Evolutionary conservation across 805 yeast species (phyloP).

Genomic region (Yamadazyma sp.): DNA sequence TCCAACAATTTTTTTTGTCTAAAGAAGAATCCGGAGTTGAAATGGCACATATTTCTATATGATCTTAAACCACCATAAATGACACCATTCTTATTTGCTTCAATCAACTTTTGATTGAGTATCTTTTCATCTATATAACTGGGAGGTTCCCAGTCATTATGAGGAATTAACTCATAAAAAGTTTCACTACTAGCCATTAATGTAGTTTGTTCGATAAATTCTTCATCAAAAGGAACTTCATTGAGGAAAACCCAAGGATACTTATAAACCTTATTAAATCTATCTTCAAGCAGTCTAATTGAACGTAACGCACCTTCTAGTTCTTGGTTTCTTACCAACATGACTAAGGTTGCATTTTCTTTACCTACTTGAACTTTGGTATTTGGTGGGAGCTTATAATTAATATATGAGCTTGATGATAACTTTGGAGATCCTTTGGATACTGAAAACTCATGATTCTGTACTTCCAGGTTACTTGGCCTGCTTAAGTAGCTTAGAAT

Average conservation of each 20-base stretch:
- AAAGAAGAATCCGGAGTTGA: conserved; percentile 64
- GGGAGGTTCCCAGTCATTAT: conserved; percentile 41
- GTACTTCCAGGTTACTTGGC: too few relatives aligned
- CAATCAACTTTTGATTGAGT: conserved; percentile 21
- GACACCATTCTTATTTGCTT: conserved; percentile 21
- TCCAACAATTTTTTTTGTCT: conserved; percentile 41
- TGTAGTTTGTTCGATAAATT: conserved; percentile 40
- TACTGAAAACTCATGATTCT: too few relatives aligned
- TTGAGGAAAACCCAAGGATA: conserved; percentile 47
- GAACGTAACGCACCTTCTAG: conserved; percentile 61
- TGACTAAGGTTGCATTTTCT: conserved; percentile 83
- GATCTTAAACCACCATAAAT: conserved; percentile 48
- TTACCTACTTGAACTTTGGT: conserved; percentile 41
- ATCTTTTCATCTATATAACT: conserved; percentile 27
- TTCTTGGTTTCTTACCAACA: conserved; percentile 85
- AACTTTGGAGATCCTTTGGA: conserved; percentile 21
- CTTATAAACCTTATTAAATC: conserved; percentile 36
- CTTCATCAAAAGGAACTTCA: conserved; percentile 40
- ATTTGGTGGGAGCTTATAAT: conserved; percentile 18
- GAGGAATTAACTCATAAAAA: conserved; percentile 39
- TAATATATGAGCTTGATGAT: conserved; percentile 27
- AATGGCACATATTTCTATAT: conserved; percentile 69
- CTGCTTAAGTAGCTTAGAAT: too few relatives aligned
- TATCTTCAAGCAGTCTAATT: conserved; percentile 42
- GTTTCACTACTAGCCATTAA: conserved; percentile 43